Conservation (phyloP, 371 early-diverging fungal genomes). For the Rhizopus stolonifer region DNA sequence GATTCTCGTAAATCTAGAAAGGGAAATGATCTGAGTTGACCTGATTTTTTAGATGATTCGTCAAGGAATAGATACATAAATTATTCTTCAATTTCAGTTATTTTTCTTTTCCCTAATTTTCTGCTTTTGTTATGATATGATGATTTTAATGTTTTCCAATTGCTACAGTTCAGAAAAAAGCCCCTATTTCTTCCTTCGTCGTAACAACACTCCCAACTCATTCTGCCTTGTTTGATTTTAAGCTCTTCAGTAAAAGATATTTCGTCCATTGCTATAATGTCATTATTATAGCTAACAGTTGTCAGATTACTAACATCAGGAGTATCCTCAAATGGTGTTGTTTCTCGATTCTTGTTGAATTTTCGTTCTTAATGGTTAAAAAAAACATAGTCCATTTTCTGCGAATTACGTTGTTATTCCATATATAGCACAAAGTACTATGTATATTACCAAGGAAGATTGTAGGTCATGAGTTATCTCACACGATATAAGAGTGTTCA, state of each 20-base stretch:
- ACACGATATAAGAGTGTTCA: no score
- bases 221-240: no score
- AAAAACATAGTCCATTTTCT: neutral
- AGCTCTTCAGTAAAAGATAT: no score
- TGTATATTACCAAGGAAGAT: neutral
- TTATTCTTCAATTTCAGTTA: no score
- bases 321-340: slow-evolving; percentile 1
- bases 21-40: no score
- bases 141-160: slow-evolving; percentile 1
- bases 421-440: neutral
- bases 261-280: neutral
- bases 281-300: neutral
- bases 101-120: neutral
- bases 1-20: no score
- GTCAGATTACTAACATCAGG: neutral
- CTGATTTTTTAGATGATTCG: no score
- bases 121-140: neutral
- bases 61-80: no score
- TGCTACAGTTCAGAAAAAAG: neutral
- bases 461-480: neutral
- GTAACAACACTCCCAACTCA: slow-evolving; percentile 1
- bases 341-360: neutral
- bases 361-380: neutral
- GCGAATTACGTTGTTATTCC: neutral
- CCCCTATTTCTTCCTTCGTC: neutral